Base-by-base conservation (phyloP, 192 early-diverging fungal genomes). In the Rhizoclosmatium sp. region DNA sequence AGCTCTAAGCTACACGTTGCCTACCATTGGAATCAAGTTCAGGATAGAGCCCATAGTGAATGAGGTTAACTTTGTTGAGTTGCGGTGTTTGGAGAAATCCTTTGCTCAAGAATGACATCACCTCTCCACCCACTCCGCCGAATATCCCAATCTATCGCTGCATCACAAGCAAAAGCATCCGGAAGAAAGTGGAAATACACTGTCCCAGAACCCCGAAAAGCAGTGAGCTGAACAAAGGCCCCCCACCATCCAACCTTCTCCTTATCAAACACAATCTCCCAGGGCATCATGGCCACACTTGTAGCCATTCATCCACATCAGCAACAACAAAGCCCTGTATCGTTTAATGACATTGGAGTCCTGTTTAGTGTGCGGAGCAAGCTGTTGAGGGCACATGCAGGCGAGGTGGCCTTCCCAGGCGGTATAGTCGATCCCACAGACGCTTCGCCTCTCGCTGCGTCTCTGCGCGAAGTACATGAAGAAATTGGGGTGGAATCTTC, bases 391-490 rank as follows among this genome's bases (percentile, higher is more conserved):
- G 81, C 89, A 44, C 96, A 97, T 78, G 84, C 83, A 40, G 95
- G 95, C 5, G 94, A 96, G 80, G 90, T 78, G 21, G 23, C 68
- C 47, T 83, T 88, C 70, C 87, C 87, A 16, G 87, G 87, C 21
- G 87, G 87, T 2, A 47, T 69, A 31, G 41, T 69, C 21, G 94
- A 95, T 60, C 69, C 77, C 0, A 65, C 66, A 19, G 96, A 95
- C 78, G 39, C 64, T 1, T 85, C 90, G 3, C 69, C 88, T 9
- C 80, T 87, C 47, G 84, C 78, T 31, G 92, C 96, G 3, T 93
- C 94, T 31, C 74, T 97, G 41, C 87, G 96, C 14, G 96, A 96
- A 80, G 93, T 93, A 3, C 48, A 79, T 40, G 95, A 97, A 75
- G 96, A 97, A 80, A 86, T 95, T 12, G 89, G 87, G 0, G 79